These are phyloP conservation scores for Anacardium occidentale DNA, from an alignment of 345 rosid genomes.

Conservation along the genomic window DNA sequence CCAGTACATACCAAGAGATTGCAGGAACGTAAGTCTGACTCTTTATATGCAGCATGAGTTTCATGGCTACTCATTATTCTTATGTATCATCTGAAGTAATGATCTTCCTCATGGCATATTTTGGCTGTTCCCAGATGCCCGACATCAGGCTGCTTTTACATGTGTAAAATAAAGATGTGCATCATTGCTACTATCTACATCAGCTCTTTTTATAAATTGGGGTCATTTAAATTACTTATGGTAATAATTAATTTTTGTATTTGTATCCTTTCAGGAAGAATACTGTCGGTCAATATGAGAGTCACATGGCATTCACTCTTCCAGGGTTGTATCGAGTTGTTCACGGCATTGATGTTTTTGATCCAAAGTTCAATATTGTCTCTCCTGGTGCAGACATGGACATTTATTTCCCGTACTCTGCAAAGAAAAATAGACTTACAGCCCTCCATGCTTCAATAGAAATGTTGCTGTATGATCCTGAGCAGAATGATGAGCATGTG, in stretches of 20 bases:
- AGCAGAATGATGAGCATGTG: slow-evolving; percentile 74
- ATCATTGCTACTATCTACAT: not conserved
- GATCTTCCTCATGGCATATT: not conserved
- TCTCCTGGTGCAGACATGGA: slow-evolving; percentile 98
- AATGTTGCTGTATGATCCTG: slow-evolving; percentile 69
- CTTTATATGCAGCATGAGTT: not conserved
- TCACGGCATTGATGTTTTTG: slow-evolving; percentile 94
- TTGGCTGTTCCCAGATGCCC: not conserved
- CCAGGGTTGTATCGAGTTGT: slow-evolving; percentile 95
- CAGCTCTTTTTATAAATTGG: not conserved
- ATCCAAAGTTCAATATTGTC: slow-evolving; percentile 97
- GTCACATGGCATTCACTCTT: slow-evolving; percentile 85
- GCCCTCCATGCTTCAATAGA: slow-evolving; percentile 84
- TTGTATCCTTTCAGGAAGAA: slow-evolving; percentile 59
- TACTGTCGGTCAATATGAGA: slow-evolving; percentile 98
- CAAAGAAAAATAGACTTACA: slow-evolving; percentile 65
- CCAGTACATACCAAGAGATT: slow-evolving; percentile 98
- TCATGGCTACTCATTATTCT: not conserved
- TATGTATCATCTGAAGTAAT: not conserved
- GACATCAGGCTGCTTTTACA: not conserved
- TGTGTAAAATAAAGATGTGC: not conserved
- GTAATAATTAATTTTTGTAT: slow-evolving; percentile 11
- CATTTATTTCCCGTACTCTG: slow-evolving; percentile 79
- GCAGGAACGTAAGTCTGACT: slow-evolving; percentile 84
- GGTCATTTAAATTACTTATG: slow-evolving; percentile 8